Evolutionary conservation across 148 eudicot species (phyloP), one percentile per base, ranked within the genome.

Genomic region (Vaccinium vitisidaea): DNA sequence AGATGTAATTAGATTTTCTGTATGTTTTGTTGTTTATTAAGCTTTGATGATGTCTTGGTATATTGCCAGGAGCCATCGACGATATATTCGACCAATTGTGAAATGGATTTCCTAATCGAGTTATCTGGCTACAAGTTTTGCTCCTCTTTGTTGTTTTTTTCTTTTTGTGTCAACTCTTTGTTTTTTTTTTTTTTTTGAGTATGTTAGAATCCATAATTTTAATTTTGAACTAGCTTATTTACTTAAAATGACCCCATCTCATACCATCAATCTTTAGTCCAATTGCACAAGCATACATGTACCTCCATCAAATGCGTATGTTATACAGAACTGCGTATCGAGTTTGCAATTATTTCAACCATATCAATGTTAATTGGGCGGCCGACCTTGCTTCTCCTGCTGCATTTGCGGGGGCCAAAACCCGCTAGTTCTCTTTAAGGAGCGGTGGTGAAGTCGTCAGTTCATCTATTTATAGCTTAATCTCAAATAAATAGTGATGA

Each of bases 1-100:
- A 46, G 75, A 81, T 65, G 39, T 43, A 65, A 46, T 21, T 36
- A 59, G 9, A 80, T 80, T 80, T 80, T 39, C 12, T n/a, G 36
- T 14, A 46, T 48, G 75, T 49, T 81, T 36, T 39, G 53, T n/a
- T n/a, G 52, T 5, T 80, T 36, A 36, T 39, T 50, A 61, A 80
- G 73, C 32, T 80, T 80, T 56, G 50, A 4, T 39, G 32, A 30
- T 80, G 12, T 19, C 27, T 30, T 18, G 59, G 21, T 52, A 59
- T 23, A 13, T 36, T 13, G n/a, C 39, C 21, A 11, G 25, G 75
- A 48, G 55, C 55, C 43, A 16, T 19, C 1, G 23, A 19, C 1
- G 6, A 49, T 15, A 14, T 39, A 39, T 39, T 74, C 7, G 77
- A 74, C 50, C 46, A 16, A 1, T 46, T 74, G 30, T 65, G 32